Conservation (phyloP, 805 yeast species). For the Myxozyma geophila region DNA sequence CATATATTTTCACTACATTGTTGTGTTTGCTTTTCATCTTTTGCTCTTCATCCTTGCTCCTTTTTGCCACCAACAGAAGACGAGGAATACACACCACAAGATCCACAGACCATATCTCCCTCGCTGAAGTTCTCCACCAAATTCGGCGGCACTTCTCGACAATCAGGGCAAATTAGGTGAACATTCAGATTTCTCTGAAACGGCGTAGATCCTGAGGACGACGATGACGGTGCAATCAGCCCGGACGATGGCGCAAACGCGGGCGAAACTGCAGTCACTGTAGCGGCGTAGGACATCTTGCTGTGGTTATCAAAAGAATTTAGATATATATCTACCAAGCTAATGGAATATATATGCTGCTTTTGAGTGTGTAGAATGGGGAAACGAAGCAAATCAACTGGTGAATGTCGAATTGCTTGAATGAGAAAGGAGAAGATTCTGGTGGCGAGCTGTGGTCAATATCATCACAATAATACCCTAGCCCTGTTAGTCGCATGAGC, state of each 20-base stretch:
- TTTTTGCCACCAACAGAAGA: not conserved
- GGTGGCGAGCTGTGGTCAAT: slow-evolving; percentile 1
- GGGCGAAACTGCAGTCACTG: slow-evolving; percentile 3
- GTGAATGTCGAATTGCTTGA: slow-evolving; percentile 11
- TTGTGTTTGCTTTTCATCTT: not conserved
- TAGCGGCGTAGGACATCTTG: slow-evolving; percentile 17
- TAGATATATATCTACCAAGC: slow-evolving; percentile 11
- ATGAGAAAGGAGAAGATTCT: slow-evolving; percentile 1
- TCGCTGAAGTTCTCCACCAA: slow-evolving; percentile 92
- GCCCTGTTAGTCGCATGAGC: not conserved
- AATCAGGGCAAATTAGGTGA: slow-evolving; percentile 91
- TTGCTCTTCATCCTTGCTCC: not conserved
- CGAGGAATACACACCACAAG: slow-evolving; percentile 67
- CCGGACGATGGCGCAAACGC: slow-evolving; percentile 3
- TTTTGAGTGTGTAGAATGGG: not conserved
- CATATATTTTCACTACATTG: not conserved
- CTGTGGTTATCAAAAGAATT: not conserved
- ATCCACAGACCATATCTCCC: slow-evolving; percentile 98
- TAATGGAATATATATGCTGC: slow-evolving; percentile 12
- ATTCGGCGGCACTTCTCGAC: slow-evolving; percentile 94
- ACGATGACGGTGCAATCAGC: not conserved
- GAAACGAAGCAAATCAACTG: slow-evolving; percentile 19
- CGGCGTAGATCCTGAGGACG: slow-evolving; percentile 8
- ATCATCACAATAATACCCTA: slow-evolving; percentile 3
- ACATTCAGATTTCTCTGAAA: slow-evolving; percentile 67